Evolutionary conservation across 2,329 filamentous ascomycete species (phyloP), one percentile per base, ranked within the genome.

Genomic region (Pseudovirgaria hyperparasitica): DNA sequence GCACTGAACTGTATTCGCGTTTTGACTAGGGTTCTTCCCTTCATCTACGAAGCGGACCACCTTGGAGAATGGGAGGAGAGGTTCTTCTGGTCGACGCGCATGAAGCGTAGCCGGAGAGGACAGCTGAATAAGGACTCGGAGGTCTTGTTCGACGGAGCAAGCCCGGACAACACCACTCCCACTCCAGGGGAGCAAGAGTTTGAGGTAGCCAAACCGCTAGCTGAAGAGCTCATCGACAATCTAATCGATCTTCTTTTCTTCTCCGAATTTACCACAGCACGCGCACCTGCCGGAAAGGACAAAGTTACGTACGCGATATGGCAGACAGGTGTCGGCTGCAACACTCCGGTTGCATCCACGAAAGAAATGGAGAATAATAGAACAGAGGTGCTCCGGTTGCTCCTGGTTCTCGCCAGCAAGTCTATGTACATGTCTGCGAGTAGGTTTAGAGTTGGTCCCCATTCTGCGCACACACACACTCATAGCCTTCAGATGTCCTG

Each of bases 281-380:
- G 66, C 31, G 70, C 80, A 22, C 66, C 73, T 9, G 67, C 74
- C 30, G 72, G 72, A 28, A 84, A 79, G 46, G 69, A 70, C 36
- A 92, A 90, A 51, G 80, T 94, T 30, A 80, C 78, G 6, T 93
- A 90, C 55, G 79, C 84, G 28, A 96, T 98, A 49, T 98, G 90
- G 90, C 85, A 94, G 58, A 96, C 82, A 47, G 90, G 90, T 25
- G 87, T 98, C 16, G 90, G 90, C 9, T 96, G 87, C 62, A 92
- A 93, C 52, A 82, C 80, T 10, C 73, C 85, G 5, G 75, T 92
- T 41, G 77, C 77, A 7, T 87, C 85, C 4, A 94, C 77, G 27
- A 92, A 84, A 52, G 86, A 96, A 43, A 78, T 82, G 32, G 90
- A 98, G 58, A 92, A 70, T 58, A 94, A 94, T 54, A 73, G 90